Base-by-base conservation (phyloP, 768 basidiomycete genomes). In the Coprinopsis cinerea region DNA sequence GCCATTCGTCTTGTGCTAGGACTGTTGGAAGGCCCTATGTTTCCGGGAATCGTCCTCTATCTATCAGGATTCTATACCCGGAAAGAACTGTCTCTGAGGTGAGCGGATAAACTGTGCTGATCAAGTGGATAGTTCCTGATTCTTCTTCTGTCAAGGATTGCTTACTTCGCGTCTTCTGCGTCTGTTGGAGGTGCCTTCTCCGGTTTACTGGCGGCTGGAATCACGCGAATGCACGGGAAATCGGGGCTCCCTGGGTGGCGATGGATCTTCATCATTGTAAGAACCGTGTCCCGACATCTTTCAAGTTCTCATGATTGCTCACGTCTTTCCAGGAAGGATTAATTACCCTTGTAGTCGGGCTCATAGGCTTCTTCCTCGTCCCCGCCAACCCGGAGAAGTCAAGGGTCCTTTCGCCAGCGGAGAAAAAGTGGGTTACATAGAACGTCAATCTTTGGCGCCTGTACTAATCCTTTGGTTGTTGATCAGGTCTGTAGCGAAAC, bases 201-300 rank as follows among this genome's bases (percentile, higher is more conserved):
- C 4, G 84, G 85, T 36, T 63, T 86, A 5, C 69, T 87, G 1
- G 82, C 83, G 1, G 68, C 78, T 27, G 81, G 71, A 1, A 82
- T 87, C 44, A 58, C 70, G n/a, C 62, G 78, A 13, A 78, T 87
- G 70, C 61, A 81, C 37, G 78, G 77, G 11, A 62, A 71, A 18
- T 63, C 63, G 1, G 76, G 78, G 4, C 71, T 65, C 47, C 67
- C 74, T 1, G 83, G 79, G 0, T 85, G 83, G 83, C 24, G 37
- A n/a, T 65, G 64, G 64, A 65, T 65, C 14, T 65, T 65, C 44
- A 65, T 65, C 51, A 51, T 65, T 30, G 64, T 65, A 36, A n/a
- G n/a, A n/a, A n/a, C n/a, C n/a, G n/a, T n/a, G n/a, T n/a, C n/a
- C n/a, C n/a, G n/a, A n/a, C n/a, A n/a, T n/a, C n/a, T n/a, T n/a